phyloP scores from a whole-genome alignment of 768 basidiomycete genomes.

The Mycena haematopus region DNA sequence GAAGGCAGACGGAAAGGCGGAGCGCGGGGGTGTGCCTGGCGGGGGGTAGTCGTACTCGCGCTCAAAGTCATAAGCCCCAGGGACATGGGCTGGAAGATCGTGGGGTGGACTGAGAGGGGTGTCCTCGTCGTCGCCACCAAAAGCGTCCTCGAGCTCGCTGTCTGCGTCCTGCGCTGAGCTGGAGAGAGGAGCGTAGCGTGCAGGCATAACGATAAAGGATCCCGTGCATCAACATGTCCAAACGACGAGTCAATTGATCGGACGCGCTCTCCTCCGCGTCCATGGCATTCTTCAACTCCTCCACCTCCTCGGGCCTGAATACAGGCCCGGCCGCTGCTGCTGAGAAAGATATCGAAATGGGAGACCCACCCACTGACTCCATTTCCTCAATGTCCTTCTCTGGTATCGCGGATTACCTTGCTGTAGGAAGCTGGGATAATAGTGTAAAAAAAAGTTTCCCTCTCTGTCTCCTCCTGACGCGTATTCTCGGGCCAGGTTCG shows the following conservation, averaged over 20 bases:
- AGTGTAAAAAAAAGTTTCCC: constrained; percentile 59
- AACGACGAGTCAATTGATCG: neutral
- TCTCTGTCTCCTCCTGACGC: constrained; percentile 21
- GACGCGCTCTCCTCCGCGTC: neutral
- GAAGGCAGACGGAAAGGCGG: constrained; percentile 52
- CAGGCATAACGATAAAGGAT: constrained; percentile 3
- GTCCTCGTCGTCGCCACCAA: constrained; percentile 68
- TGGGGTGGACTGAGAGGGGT: constrained; percentile 26
- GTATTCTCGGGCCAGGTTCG: constrained; percentile 67
- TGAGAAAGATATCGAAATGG: constrained; percentile 83
- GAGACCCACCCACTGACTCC: constrained; percentile 84
- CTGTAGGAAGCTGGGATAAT: constrained; percentile 94
- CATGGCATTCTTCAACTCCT: constrained; percentile 50
- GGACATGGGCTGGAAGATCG: constrained; percentile 37
- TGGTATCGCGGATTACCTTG: constrained; percentile 84
- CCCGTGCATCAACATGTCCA: neutral
- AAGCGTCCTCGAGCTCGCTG: constrained; percentile 80
- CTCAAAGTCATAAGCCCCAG: constrained; percentile 80
- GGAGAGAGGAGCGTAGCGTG: constrained; percentile 55
- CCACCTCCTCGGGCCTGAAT: constrained; percentile 35
- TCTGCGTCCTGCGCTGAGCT: constrained; percentile 53
- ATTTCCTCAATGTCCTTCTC: constrained; percentile 89
- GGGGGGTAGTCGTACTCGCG: constrained; percentile 78
- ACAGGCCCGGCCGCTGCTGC: constrained; percentile 46
- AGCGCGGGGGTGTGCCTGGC: constrained; percentile 70